Conservation (phyloP, 78 protist genomes). For the Dictyostelium capitatum region DNA sequence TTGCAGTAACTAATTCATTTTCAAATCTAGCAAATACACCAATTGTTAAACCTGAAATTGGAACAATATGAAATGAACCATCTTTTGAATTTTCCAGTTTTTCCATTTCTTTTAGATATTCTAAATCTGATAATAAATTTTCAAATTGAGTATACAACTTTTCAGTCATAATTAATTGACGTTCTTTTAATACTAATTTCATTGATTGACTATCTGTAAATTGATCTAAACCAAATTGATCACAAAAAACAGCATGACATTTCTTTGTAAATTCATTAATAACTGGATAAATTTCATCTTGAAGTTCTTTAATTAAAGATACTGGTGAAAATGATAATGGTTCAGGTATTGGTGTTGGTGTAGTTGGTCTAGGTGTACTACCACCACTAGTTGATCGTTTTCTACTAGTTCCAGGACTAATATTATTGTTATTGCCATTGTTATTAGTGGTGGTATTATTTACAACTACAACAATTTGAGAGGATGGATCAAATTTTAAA, state of each 20-base stretch:
- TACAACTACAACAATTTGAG: neutral
- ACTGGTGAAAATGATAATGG: conserved; percentile 40
- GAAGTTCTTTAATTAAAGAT: conserved; percentile 36
- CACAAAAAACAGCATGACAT: conserved; percentile 38
- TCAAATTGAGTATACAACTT: conserved; percentile 7
- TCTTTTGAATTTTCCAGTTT: neutral
- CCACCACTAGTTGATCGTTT: neutral
- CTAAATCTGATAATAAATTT: conserved; percentile 43
- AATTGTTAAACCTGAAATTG: conserved; percentile 75
- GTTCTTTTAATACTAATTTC: neutral
- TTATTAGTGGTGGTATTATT: no score
- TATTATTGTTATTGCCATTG: neutral
- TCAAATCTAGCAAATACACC: conserved; percentile 58
- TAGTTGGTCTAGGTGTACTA: neutral
- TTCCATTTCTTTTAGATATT: conserved; percentile 52
- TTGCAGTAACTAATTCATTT: conserved; percentile 73
- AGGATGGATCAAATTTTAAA: conserved; percentile 6
- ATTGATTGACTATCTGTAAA: neutral
- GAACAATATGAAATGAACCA: conserved; percentile 52
- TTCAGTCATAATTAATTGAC: neutral
- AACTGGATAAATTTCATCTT: conserved; percentile 57
- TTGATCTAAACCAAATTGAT: conserved; percentile 6
- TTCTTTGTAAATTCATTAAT: conserved; percentile 29
- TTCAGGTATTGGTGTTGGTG: neutral
- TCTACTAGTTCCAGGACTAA: neutral